Conservation (phyloP, 129 eudicot genomes). For the Centaurea solstitialis region DNA sequence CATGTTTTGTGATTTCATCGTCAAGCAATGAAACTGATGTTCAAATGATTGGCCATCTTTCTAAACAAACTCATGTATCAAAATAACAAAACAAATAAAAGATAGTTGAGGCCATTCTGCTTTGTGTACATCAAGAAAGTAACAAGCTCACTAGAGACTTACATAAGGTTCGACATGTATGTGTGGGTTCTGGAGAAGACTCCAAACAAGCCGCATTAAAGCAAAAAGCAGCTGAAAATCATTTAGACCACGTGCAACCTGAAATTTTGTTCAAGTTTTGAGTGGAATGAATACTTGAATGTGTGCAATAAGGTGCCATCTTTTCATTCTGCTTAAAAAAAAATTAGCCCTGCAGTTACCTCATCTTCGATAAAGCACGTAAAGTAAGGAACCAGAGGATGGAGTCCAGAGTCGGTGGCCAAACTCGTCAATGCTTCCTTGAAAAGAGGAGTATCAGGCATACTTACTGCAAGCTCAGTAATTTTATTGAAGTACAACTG, state of each 20-base stretch:
- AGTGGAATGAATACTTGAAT: not conserved
- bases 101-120: not conserved
- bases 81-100: not conserved
- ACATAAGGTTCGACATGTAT: constrained; percentile 70
- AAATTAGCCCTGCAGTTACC: constrained; percentile 34
- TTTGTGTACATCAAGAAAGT: not conserved
- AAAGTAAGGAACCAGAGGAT: constrained; percentile 73
- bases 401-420: constrained; percentile 75
- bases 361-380: constrained; percentile 71
- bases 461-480: constrained; percentile 60
- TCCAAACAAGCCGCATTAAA: constrained; percentile 68
- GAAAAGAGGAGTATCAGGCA: constrained; percentile 56
- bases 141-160: constrained; percentile 19
- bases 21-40: not conserved
- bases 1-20: no score
- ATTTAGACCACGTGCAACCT: constrained; percentile 68
- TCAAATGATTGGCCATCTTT: not conserved
- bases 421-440: constrained; percentile 70
- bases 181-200: constrained; percentile 74
- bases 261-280: not conserved
- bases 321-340: constrained; percentile 13
- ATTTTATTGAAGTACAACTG: constrained; percentile 67
- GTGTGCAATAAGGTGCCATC: not conserved
- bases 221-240: constrained; percentile 60
- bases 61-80: not conserved